Evolutionary conservation across 1,139 yeast species (phyloP), one percentile per base, ranked within the genome.

Genomic region (Kodamaea sp.): DNA sequence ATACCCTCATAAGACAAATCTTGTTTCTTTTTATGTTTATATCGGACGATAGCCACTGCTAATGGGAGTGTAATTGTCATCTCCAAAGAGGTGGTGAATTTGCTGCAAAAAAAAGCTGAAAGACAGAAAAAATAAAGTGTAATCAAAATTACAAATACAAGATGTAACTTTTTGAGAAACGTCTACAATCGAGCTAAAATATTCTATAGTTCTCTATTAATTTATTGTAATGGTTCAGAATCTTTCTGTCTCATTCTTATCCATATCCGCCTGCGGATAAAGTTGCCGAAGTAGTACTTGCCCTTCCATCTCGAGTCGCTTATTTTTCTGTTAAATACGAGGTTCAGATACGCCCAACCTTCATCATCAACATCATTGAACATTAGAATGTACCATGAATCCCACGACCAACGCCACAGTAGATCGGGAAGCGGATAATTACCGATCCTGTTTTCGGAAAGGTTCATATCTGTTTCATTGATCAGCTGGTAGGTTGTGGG

Each of bases 401-500:
- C 68, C 94, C 94, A 84, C 23, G 63, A 55, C 94, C 94, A 84
- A 41, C 60, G 58, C 94, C 92, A 84, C 38, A 71, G 58, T 31
- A 76, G 63, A 45, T 80, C 86, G 0, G 94, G 92, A 12, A 82
- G 63, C 1, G 85, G 80, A 41, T 69, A 76, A 40, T 76, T 65
- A 8, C 57, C 53, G 22, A 78, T 44, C 12, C 58, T 53, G 39
- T 63, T 57, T 37, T 61, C 54, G 7, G 63, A 52, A 9, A 68
- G 48, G 15, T 49, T 49, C 10, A 70, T 57, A 30, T 50, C 48
- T 10, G 48, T 47, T 4, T 65, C 66, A 33, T 58, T 55, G 5
- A 69, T 42, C 37, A 60, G 55, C 54, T 71, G 77, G 46, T 53
- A 74, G 27, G 67, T 58, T 5, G 78, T 66, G 1, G 89, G 88